phyloP scores from a whole-genome alignment of 108 stramenopile species.

The Skeletonema menzelii region DNA sequence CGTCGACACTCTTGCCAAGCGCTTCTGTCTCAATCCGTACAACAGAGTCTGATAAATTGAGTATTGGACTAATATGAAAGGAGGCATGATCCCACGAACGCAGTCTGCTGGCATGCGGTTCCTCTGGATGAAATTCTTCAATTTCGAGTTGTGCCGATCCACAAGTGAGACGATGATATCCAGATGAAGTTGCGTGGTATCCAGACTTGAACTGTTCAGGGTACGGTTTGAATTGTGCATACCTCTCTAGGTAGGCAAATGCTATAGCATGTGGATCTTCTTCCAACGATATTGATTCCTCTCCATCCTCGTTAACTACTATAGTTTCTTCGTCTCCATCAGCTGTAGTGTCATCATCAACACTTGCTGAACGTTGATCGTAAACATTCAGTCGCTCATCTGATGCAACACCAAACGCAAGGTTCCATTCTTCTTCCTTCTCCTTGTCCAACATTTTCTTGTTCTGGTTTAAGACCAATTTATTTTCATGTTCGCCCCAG shows the following conservation, averaged over 20 bases:
- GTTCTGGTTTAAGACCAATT: not conserved
- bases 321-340: not conserved
- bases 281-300: not conserved
- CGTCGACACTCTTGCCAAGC: slow-evolving; percentile 12
- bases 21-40: slow-evolving; percentile 38
- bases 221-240: slow-evolving; percentile 22
- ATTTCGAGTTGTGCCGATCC: slow-evolving; percentile 19
- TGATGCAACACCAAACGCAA: slow-evolving; percentile 21
- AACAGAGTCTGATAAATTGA: slow-evolving; percentile 44
- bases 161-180: slow-evolving; percentile 22
- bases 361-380: not conserved
- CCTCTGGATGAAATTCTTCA: slow-evolving; percentile 27
- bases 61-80: slow-evolving; percentile 31
- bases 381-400: not conserved
- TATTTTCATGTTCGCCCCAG: slow-evolving; percentile 18
- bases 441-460: not conserved
- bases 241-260: slow-evolving; percentile 14
- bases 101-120: not conserved
- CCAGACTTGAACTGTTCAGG: slow-evolving; percentile 8
- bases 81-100: slow-evolving; percentile 30
- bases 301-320: not conserved
- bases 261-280: slow-evolving; percentile 8
- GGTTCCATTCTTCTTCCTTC: slow-evolving; percentile 12
- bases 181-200: not conserved
- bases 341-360: not conserved